Base-by-base conservation (phyloP, 768 basidiomycete genomes). In the Cyclocybe cylindracea region DNA sequence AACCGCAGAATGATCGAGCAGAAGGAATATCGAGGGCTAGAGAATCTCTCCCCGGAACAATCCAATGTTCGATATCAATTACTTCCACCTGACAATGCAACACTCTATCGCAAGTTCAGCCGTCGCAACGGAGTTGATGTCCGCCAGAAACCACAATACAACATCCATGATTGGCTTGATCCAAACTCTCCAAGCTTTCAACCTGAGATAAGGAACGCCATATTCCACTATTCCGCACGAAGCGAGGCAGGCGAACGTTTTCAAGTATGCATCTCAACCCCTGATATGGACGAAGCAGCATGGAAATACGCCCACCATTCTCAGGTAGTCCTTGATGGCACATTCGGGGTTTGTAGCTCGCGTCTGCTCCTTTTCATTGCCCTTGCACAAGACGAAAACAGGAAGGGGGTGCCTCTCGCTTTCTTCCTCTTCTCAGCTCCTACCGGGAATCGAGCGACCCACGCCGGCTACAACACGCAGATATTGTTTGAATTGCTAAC, bases 361-460 rank as follows among this genome's bases (percentile, higher is more conserved):
- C 41, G 55, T n/a, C 48, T 69, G 1, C 58, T 73, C 1, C 54
- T 71, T 1, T 70, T 67, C 44, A 71, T 73, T 53, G 62, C 56
- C 2, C 56, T 73, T 54, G 69, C 51, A 9, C 42, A 70, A 10
- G 64, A 72, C 53, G 58, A 62, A 24, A 37, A 63, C 7, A 39
- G 48, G 1, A 45, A 63, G 7, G 71, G 70, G 1, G 48, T 73
- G 32, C 71, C 69, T 0, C 41, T 72, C 37, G 70, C 66, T 0
- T 55, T 71, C 29, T 62, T 73, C 46, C 46, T 72, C 2, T 72
- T 55, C 34, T 55, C 48, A 13, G 53, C 49, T 7, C 53, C 53
- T 10, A 33, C 53, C 16, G 53, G 53, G 40, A 56, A 55, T 33
- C 49, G n/a, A 36, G 44, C 44, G 46, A 53, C 51, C 16, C 54